phyloP scores from a whole-genome alignment of 2,329 filamentous ascomycete species.

The Aureobasidium sp. region DNA sequence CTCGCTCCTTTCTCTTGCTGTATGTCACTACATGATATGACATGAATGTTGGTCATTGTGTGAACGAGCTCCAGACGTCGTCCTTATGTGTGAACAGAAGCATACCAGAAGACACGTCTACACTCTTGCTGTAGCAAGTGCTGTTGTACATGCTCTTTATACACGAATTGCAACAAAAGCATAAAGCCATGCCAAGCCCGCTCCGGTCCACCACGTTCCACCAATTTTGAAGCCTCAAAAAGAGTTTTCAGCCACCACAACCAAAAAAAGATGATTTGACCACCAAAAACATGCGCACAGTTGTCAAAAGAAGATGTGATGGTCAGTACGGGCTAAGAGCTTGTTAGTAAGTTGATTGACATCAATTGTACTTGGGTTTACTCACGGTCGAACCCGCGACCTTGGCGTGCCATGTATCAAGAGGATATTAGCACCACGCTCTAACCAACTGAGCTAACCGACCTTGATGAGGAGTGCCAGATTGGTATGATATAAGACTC shows the following conservation, averaged over 20 bases:
- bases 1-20: neutral
- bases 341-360: too few relatives aligned
- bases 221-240: neutral
- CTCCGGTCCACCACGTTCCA: neutral
- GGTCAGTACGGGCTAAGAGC: conserved; percentile 10
- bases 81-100: neutral
- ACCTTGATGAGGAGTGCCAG: neutral
- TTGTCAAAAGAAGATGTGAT: neutral
- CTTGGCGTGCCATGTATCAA: conserved; percentile 17
- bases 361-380: too few relatives aligned
- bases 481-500: too few relatives aligned
- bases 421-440: conserved; percentile 20
- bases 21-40: too few relatives aligned
- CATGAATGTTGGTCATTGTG: neutral
- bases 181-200: neutral
- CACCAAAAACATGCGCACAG: fast-evolving
- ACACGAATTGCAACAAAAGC: neutral
- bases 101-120: neutral
- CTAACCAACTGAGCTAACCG: conserved; percentile 20
- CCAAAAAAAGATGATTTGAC: too few relatives aligned
- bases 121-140: too few relatives aligned
- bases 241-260: neutral
- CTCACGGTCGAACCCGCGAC: conserved; percentile 20
- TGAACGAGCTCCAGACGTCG: too few relatives aligned
- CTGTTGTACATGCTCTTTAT: neutral